These are phyloP conservation scores for Scutellaria baicalensis DNA, from an alignment of 257 asterid species.

Conservation along the genomic window DNA sequence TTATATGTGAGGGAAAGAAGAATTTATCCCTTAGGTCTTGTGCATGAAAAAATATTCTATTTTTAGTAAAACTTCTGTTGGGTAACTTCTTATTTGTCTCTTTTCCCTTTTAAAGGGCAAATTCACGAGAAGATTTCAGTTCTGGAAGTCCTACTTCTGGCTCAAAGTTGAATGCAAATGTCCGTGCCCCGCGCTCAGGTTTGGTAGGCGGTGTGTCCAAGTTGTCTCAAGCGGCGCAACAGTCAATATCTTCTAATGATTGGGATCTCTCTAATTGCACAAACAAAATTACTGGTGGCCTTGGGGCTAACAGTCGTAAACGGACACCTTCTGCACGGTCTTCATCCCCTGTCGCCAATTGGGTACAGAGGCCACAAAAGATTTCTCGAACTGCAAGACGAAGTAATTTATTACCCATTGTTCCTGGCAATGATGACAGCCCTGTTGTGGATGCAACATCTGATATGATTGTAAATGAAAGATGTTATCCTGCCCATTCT, in stretches of 20 bases:
- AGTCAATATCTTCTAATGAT: slow-evolving; percentile 51
- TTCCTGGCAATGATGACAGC: slow-evolving; percentile 54
- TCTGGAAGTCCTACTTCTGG: slow-evolving; percentile 82
- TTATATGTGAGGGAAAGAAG: background rate
- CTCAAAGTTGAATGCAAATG: slow-evolving; percentile 61
- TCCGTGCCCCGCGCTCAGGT: slow-evolving; percentile 82
- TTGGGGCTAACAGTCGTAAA: slow-evolving; percentile 61
- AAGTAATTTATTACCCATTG: slow-evolving; percentile 57
- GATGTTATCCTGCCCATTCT: slow-evolving; percentile 51
- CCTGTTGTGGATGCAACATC: slow-evolving; percentile 41
- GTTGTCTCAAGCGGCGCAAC: slow-evolving; percentile 57
- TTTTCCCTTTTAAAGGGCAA: slow-evolving; percentile 40
- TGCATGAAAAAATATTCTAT: background rate
- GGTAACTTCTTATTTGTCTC: slow-evolving; percentile 2
- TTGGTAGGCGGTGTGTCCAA: slow-evolving; percentile 52
- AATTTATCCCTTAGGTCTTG: background rate
- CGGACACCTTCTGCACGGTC: slow-evolving; percentile 69
- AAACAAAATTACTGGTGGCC: slow-evolving; percentile 51
- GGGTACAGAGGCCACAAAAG: slow-evolving; percentile 89
- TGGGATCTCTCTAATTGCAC: slow-evolving; percentile 83
- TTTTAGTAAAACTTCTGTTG: background rate
- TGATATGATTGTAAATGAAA: slow-evolving; percentile 44
- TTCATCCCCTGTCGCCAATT: slow-evolving; percentile 79
- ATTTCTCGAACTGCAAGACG: slow-evolving; percentile 80
- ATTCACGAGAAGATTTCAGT: slow-evolving; percentile 67